Evolutionary conservation across 495 filamentous ascomycete species (phyloP).

Genomic region (Parachaetomium inaequale): DNA sequence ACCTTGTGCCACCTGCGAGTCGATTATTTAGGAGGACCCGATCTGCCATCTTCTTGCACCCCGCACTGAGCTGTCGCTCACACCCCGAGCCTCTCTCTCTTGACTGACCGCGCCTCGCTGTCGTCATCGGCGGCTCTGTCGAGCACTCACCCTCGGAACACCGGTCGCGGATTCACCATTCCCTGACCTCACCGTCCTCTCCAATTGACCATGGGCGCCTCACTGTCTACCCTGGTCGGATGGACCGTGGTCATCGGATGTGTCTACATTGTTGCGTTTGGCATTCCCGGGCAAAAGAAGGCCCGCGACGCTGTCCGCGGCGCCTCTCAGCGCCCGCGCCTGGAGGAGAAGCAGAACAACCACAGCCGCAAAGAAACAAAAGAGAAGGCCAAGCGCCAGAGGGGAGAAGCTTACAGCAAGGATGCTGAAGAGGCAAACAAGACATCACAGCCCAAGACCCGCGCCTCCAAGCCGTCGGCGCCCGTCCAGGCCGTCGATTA

Average conservation of each 20-base stretch:
- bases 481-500: slow-evolving; percentile 22
- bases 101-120: neutral
- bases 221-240: slow-evolving; percentile 45
- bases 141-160: neutral
- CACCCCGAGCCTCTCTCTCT: neutral
- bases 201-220: slow-evolving; percentile 39
- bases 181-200: neutral
- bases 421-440: slow-evolving; percentile 31
- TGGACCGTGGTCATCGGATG: slow-evolving; percentile 58
- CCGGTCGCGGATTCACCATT: slow-evolving; percentile 2
- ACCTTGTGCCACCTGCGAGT: slow-evolving; percentile 15
- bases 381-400: slow-evolving; percentile 34
- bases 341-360: slow-evolving; percentile 39
- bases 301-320: slow-evolving; percentile 11
- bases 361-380: slow-evolving; percentile 37
- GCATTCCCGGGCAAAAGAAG: slow-evolving; percentile 19
- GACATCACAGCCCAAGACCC: slow-evolving; percentile 33
- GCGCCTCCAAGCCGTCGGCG: slow-evolving; percentile 20
- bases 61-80: slow-evolving; percentile 10
- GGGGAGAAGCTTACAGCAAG: slow-evolving; percentile 28
- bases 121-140: neutral
- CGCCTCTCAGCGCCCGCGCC: slow-evolving; percentile 21
- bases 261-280: slow-evolving; percentile 34
- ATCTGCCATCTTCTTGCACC: slow-evolving; percentile 10
- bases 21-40: slow-evolving; percentile 2